phyloP scores from a whole-genome alignment of 768 basidiomycete species.

The Rickenella mellea region DNA sequence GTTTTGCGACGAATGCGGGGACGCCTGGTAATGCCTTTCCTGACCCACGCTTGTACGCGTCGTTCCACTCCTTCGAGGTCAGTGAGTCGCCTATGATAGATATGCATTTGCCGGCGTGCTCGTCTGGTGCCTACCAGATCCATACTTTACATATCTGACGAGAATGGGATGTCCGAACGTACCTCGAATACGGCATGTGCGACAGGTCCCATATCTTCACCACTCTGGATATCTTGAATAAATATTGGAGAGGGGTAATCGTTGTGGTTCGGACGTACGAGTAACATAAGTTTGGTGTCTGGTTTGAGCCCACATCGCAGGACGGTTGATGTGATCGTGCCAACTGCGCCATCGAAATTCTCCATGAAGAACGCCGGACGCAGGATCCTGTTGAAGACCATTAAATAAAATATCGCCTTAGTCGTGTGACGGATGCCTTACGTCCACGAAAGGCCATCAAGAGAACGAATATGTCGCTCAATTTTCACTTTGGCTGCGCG shows the following conservation, averaged over 20 bases:
- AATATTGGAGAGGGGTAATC: conserved; percentile 1
- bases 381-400: conserved; percentile 20
- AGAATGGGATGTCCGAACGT: background rate
- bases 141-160: background rate
- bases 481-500: conserved; percentile 26
- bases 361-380: conserved; percentile 37
- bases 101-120: background rate
- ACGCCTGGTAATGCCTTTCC: conserved; percentile 5
- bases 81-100: conserved; percentile 6
- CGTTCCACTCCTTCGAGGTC: conserved; percentile 6
- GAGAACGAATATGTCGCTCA: conserved; percentile 24
- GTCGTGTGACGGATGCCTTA: conserved; percentile 12
- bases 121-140: conserved; percentile 4
- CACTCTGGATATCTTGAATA: conserved; percentile 14
- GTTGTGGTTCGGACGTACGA: conserved; percentile 18
- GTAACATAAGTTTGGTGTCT: conserved; percentile 21
- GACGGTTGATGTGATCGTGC: conserved; percentile 24
- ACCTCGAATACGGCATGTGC: conserved; percentile 25
- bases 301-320: conserved; percentile 24
- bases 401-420: background rate
- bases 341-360: conserved; percentile 29
- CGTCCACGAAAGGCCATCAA: conserved; percentile 29
- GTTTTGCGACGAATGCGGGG: conserved; percentile 6
- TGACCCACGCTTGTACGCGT: conserved; percentile 2
- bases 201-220: conserved; percentile 25